These are phyloP conservation scores for Talaromyces proteolyticus DNA, from an alignment of 495 filamentous ascomycete species.

Conservation along the genomic window DNA sequence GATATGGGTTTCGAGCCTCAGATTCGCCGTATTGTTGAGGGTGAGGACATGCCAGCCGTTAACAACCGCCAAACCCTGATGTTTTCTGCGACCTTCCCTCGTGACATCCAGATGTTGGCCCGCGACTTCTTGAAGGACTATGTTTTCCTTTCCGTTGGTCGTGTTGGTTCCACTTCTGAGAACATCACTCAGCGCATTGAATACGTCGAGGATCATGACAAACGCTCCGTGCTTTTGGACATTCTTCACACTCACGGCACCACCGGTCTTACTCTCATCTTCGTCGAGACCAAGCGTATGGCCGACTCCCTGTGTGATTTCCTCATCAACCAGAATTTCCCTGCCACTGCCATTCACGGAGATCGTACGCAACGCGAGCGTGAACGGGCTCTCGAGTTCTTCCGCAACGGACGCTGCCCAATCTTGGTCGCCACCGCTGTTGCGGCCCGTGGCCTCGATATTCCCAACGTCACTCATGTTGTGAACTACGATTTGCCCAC, in stretches of 20 bases:
- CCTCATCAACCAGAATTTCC: slow-evolving; percentile 95
- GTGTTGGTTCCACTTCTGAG: slow-evolving; percentile 98
- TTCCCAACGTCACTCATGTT: slow-evolving; percentile 96
- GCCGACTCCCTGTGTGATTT: slow-evolving; percentile 96
- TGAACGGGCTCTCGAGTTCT: slow-evolving; percentile 95
- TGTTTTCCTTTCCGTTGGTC: slow-evolving; percentile 96
- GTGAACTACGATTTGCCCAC: slow-evolving; percentile 99
- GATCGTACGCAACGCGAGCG: slow-evolving; percentile 98
- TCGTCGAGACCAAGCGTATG: slow-evolving; percentile 99
- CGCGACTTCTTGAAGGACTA: slow-evolving; percentile 98
- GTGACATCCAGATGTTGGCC: slow-evolving; percentile 98
- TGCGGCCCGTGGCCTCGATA: slow-evolving; percentile 92
- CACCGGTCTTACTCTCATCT: slow-evolving; percentile 85
- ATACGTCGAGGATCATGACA: slow-evolving; percentile 95
- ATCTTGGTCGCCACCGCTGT: slow-evolving; percentile 97
- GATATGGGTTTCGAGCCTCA: slow-evolving; percentile 99
- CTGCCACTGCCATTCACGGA: slow-evolving; percentile 97
- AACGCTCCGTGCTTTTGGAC: slow-evolving; percentile 94
- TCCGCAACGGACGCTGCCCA: slow-evolving; percentile 90
- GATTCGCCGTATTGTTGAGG: slow-evolving; percentile 96
- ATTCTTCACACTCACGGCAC: slow-evolving; percentile 92
- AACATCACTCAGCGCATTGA: slow-evolving; percentile 99
- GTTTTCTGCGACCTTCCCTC: slow-evolving; percentile 98
- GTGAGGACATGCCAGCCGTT: slow-evolving; percentile 91
- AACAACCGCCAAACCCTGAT: slow-evolving; percentile 92